Evolutionary conservation across 768 basidiomycete genomes (phyloP), one percentile per base, ranked within the genome.

Genomic region (Imleria badia): DNA sequence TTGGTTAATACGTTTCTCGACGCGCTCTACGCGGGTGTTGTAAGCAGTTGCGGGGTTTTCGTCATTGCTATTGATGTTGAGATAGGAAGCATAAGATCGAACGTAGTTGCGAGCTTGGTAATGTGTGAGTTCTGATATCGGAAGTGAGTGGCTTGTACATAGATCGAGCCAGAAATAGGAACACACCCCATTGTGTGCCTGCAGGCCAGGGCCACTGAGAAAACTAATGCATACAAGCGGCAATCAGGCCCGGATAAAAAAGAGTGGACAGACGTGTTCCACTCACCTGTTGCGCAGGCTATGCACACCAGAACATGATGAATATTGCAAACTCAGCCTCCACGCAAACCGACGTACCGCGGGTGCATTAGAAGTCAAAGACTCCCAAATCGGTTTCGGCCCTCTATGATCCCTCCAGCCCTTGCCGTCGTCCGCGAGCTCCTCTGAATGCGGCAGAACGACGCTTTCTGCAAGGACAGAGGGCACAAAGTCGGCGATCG

Each of bases 1-100:
- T 30, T 54, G 4, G 51, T 72, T 62, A n/a, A 62, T 45, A 0
- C 68, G 60, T 52, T 81, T 81, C 53, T 78, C 72, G 30, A 76
- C 66, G 13, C 63, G 65, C 51, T 81, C 79, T 8, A 82, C 78
- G 13, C 79, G 76, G 0, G 80, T 81, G 61, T 77, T 77, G 63
- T 76, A 80, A 3, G 73, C 71, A 2, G 73, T 54, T 22, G 72
- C 62, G 0, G 70, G 66, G 49, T 73, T 78, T 9, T 66, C 63
- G 47, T 79, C 79, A 48, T 80, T 60, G 35, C 58, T 60, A 12
- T 60, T 60, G 17, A 60, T 34, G 31, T 45, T 45, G 8, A 60
- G 52, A 23, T 49, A 60, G 10, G 58, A 59, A 12, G 58, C 48
- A 22, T 60, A 60, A 15, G 59, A 60, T 20, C 58, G 52, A 45